Evolutionary conservation across 495 filamentous ascomycete genomes (phyloP).

Genomic region (Penicillium samsonianum): DNA sequence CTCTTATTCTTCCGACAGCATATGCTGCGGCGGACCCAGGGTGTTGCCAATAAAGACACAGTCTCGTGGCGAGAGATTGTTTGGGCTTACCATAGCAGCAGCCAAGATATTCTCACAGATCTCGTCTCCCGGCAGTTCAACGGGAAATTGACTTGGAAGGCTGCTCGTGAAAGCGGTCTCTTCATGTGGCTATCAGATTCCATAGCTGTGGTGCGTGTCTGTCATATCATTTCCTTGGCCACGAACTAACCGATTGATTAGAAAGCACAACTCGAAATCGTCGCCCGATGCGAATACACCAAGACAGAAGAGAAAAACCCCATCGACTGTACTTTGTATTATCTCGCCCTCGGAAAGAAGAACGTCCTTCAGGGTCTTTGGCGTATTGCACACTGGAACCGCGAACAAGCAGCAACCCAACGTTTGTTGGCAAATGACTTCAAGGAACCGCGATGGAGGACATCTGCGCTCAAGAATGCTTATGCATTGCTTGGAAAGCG

Average conservation of each 20-base stretch:
- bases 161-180: conserved; percentile 82
- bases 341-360: conserved; percentile 90
- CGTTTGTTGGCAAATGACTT: conserved; percentile 86
- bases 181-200: conserved; percentile 92
- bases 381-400: conserved; percentile 92
- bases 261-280: conserved; percentile 79
- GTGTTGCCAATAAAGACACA: conserved; percentile 59
- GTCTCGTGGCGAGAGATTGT: conserved; percentile 92
- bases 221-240: neutral
- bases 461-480: conserved; percentile 91
- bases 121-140: conserved; percentile 81
- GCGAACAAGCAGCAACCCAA: conserved; percentile 77
- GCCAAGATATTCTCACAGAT: conserved; percentile 90
- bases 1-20: conserved; percentile 88
- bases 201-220: conserved; percentile 66
- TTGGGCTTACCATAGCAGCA: conserved; percentile 90
- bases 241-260: conserved; percentile 37
- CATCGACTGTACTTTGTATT: conserved; percentile 90
- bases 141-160: conserved; percentile 76
- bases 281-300: conserved; percentile 92
- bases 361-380: conserved; percentile 88
- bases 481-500: conserved; percentile 94
- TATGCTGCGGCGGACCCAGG: conserved; percentile 65
- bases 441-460: conserved; percentile 80
- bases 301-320: conserved; percentile 86